phyloP scores from a whole-genome alignment of 495 filamentous ascomycete species.

The Penicillium flavigenum region DNA sequence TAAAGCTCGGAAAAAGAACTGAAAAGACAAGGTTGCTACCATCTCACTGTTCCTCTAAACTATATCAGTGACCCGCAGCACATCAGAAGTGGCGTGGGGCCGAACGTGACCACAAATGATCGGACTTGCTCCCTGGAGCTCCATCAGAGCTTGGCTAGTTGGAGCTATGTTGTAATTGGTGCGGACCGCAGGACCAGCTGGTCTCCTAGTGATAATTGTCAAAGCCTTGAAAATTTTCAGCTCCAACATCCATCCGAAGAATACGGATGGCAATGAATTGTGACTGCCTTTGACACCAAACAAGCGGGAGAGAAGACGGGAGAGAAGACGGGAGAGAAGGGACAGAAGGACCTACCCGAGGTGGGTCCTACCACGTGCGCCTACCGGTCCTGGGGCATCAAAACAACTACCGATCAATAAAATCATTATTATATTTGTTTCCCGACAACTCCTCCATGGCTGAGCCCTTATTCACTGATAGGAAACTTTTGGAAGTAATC shows the following conservation, averaged over 20 bases:
- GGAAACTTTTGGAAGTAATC: no score
- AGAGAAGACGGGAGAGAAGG: no score
- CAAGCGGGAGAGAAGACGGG: no score
- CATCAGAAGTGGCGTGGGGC: neutral
- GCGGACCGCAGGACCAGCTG: neutral
- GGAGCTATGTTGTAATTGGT: neutral
- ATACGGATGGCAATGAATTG: neutral
- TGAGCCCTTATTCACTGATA: no score
- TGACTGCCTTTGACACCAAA: no score
- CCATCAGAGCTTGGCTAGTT: neutral
- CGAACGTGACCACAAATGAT: neutral
- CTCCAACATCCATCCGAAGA: neutral
- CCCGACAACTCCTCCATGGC: no score
- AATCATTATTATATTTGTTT: no score
- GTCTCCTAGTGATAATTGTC: neutral
- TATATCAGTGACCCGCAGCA: neutral
- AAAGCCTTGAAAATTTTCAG: neutral
- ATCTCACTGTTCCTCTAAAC: neutral
- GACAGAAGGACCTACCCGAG: no score
- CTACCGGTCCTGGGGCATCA: no score
- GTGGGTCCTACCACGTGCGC: no score
- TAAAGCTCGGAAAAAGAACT: no score
- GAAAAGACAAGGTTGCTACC: neutral
- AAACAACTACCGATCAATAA: no score
- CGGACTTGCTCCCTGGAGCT: neutral